phyloP scores from a whole-genome alignment of 2,329 filamentous ascomycete species.

The Cadophora malorum region DNA sequence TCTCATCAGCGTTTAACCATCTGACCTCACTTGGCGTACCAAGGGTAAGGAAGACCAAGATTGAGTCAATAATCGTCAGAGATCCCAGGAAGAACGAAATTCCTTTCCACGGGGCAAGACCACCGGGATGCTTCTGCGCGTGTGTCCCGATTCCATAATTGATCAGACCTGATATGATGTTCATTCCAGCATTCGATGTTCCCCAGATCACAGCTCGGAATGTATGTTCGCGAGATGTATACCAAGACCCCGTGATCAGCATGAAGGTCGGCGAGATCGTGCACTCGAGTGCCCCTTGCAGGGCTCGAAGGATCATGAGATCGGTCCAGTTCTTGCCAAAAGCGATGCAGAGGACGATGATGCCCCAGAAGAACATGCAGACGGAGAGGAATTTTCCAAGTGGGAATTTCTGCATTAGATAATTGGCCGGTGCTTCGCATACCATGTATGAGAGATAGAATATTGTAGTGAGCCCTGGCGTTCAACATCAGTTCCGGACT shows the following conservation, averaged over 20 bases:
- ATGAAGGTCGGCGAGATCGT: constrained; percentile 45
- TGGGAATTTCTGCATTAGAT: neutral
- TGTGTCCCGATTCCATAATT: constrained; percentile 43
- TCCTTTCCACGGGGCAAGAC: constrained; percentile 35
- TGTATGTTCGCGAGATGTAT: constrained; percentile 25
- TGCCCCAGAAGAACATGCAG: constrained; percentile 13
- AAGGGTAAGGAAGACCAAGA: constrained; percentile 53
- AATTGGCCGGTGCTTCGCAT: neutral
- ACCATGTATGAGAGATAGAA: constrained; percentile 14
- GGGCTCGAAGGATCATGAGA: constrained; percentile 39
- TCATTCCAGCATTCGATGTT: constrained; percentile 42
- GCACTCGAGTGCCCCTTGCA: constrained; percentile 40
- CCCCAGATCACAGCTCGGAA: constrained; percentile 26
- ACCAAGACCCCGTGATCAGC: constrained; percentile 46
- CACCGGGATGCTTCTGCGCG: constrained; percentile 31
- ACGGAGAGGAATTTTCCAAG: constrained; percentile 12
- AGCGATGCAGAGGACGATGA: constrained; percentile 13
- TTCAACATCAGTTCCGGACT: neutral
- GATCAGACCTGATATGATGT: constrained; percentile 44
- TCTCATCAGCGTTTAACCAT: neutral
- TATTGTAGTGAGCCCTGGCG: neutral
- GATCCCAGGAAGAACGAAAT: constrained; percentile 37
- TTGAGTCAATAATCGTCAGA: constrained; percentile 39
- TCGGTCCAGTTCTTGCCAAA: constrained; percentile 33
- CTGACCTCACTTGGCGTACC: constrained; percentile 42